A percentile compares a stretch with the other conserved stretches of the same genome.
Evolutionary conservation across 805 yeast genomes (phyloP).

Genomic region (Candida boleticola): DNA sequence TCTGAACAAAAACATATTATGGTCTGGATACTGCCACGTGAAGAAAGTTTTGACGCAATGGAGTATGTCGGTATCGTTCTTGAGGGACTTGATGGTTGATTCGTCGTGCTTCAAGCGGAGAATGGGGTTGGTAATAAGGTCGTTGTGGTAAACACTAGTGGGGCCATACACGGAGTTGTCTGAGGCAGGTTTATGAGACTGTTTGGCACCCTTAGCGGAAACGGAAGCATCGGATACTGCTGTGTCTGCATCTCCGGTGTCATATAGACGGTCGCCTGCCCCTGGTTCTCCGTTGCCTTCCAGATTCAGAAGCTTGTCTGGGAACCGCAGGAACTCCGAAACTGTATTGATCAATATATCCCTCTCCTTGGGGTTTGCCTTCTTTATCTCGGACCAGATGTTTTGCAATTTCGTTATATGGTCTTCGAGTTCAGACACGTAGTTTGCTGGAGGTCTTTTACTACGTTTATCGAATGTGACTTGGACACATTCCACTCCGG

Average conservation of each 20-base stretch:
- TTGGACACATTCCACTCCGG: constrained; percentile 45
- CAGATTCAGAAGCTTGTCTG: constrained; percentile 18
- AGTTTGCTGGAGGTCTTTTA: constrained; percentile 47
- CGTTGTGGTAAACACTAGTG: constrained; percentile 42
- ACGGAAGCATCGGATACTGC: background rate
- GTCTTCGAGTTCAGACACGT: constrained; percentile 45
- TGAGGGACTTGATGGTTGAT: constrained; percentile 21
- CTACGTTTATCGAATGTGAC: constrained; percentile 50
- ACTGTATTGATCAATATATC: constrained; percentile 21
- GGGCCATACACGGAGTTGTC: constrained; percentile 41
- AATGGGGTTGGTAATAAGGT: constrained; percentile 16
- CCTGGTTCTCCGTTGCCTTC: constrained; percentile 9
- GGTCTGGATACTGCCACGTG: constrained; percentile 66
- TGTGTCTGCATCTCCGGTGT: background rate
- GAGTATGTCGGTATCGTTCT: constrained; percentile 32
- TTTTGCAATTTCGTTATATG: constrained; percentile 21
- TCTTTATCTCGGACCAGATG: background rate
- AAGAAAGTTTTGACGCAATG: constrained; percentile 47
- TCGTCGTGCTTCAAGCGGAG: constrained; percentile 9
- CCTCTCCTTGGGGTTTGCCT: constrained; percentile 1
- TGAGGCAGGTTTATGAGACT: background rate
- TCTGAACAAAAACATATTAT: constrained; percentile 59
- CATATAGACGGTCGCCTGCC: background rate
- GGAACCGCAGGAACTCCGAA: constrained; percentile 16
- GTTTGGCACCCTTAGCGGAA: background rate